Evolutionary conservation across 192 early-diverging fungal species (phyloP).

Genomic region (Backusella circina): DNA sequence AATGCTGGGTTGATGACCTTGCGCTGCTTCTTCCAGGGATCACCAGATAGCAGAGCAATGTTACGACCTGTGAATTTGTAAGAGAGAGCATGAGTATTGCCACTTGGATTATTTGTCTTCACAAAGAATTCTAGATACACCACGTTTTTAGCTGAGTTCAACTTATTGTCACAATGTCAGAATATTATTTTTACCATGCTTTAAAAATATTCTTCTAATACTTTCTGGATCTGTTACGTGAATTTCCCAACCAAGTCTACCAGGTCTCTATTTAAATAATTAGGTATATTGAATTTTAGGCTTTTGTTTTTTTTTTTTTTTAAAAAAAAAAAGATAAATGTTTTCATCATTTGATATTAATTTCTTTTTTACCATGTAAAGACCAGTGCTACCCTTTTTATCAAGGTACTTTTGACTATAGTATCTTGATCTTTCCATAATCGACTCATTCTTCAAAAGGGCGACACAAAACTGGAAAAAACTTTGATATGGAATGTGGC

Average conservation of each 20-base stretch:
- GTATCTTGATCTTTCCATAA: not conserved
- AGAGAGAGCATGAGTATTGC: not conserved
- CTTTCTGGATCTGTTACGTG: not conserved
- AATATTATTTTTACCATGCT: not conserved
- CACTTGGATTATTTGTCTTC: not conserved
- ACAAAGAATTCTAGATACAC: not conserved
- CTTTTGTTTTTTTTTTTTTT: not conserved
- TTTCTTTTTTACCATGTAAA: not conserved
- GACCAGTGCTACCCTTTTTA: not conserved
- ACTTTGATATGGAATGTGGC: not conserved
- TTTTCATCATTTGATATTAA: too few species aligned
- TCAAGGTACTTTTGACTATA: not conserved
- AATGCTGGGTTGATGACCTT: constrained; percentile 29
- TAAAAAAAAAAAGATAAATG: too few species aligned
- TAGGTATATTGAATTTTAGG: not conserved
- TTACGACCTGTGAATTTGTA: not conserved
- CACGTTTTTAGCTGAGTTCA: not conserved
- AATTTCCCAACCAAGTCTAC: not conserved
- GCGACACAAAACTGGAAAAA: not conserved
- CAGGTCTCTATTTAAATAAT: not conserved
- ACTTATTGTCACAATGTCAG: not conserved
- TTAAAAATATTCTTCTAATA: not conserved
- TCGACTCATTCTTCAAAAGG: not conserved
- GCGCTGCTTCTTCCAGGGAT: not conserved
- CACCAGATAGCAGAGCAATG: not conserved